A percentile compares a stretch with the other conserved stretches of the same genome.
Conservation (phyloP, 495 filamentous ascomycete genomes). For the Xylaria venustula region DNA sequence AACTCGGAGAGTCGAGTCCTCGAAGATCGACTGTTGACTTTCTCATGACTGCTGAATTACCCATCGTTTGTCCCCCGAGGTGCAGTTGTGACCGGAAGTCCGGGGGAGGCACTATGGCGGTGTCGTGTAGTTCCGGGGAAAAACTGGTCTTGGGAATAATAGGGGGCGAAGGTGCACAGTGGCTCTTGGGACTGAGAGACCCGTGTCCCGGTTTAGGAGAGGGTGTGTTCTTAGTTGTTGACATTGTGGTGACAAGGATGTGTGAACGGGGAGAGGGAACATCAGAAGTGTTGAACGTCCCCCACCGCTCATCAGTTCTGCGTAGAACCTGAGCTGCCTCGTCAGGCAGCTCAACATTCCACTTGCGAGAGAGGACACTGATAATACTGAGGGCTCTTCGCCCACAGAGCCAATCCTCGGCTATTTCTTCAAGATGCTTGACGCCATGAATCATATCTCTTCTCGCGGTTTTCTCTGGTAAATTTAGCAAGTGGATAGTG, state of each 20-base stretch:
- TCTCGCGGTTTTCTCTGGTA: slow-evolving; percentile 84
- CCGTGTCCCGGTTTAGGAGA: neutral
- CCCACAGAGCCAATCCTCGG: slow-evolving; percentile 90
- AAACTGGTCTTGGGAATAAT: slow-evolving; percentile 16
- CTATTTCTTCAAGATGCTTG: slow-evolving; percentile 94
- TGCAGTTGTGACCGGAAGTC: slow-evolving; percentile 18
- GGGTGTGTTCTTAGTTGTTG: slow-evolving; percentile 20
- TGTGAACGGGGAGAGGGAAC: slow-evolving; percentile 52
- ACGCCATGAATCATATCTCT: slow-evolving; percentile 87
- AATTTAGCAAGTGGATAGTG: slow-evolving; percentile 90
- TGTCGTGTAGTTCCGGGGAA: neutral
- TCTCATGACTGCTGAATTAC: slow-evolving; percentile 18
- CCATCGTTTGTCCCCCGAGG: slow-evolving; percentile 13
- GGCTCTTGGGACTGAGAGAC: slow-evolving; percentile 4
- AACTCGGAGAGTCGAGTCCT: slow-evolving; percentile 7
- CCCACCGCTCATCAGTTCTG: slow-evolving; percentile 57
- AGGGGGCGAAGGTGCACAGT: slow-evolving; percentile 16
- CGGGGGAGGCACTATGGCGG: slow-evolving; percentile 21
- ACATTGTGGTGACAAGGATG: slow-evolving; percentile 19
- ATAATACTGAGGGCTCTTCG: slow-evolving; percentile 81
- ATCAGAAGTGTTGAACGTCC: slow-evolving; percentile 53
- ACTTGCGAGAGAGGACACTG: slow-evolving; percentile 79
- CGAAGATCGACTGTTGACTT: slow-evolving; percentile 16
- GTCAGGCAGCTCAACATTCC: slow-evolving; percentile 82
- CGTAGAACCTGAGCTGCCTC: slow-evolving; percentile 74